Base-by-base conservation (phyloP, 2,329 filamentous ascomycete species). In the Phialophora verrucosa region DNA sequence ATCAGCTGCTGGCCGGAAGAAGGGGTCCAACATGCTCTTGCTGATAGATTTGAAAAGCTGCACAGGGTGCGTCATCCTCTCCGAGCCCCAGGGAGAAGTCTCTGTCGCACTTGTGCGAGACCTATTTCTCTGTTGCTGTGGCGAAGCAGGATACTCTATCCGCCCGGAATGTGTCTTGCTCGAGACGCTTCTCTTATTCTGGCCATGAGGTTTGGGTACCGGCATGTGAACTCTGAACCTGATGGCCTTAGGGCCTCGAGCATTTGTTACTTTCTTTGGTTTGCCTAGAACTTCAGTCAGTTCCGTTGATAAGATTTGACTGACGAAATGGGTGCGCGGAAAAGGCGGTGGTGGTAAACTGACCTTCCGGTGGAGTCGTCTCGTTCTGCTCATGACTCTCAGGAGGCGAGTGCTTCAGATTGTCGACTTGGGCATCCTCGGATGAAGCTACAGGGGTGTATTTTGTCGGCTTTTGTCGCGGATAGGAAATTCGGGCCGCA, bases 21-120 rank as follows among this genome's bases (percentile, higher is more conserved):
- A 49, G 7, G 44, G 44, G 17, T 49, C 44, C 44, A 49, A 49
- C 44, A 23, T 49, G 44, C 44, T 49, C 44, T 23, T 49, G 44
- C 17, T 49, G 44, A 49, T 49, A 8, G 44, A 20, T 23, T 49
- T 49, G 44, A 49, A 49, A 11, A 49, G 17, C 20, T 49, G 44
- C 0, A 49, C 44, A n/a, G 44, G 44, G 20, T 49, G 17, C 6
- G 8, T n/a, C 44, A 23, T 49, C 2, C 10, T 8, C 20, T 8
- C 44, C 6, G 44, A 49, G 20, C 2, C 17, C 17, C 17, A 23
- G 32, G 32, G 32, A 35, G 32, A 12, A 11, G 11, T 35, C 32
- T 35, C 32, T 35, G 32, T 35, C 10, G 32, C 10, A 11, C 32
- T 35, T 49, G 17, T 20, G 10, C 17, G 17, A 49, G 44, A 49